A percentile compares a stretch with the other conserved stretches of the same genome.
phyloP scores from a whole-genome alignment of 1,139 yeast species.

The Waltiozyma solani region DNA sequence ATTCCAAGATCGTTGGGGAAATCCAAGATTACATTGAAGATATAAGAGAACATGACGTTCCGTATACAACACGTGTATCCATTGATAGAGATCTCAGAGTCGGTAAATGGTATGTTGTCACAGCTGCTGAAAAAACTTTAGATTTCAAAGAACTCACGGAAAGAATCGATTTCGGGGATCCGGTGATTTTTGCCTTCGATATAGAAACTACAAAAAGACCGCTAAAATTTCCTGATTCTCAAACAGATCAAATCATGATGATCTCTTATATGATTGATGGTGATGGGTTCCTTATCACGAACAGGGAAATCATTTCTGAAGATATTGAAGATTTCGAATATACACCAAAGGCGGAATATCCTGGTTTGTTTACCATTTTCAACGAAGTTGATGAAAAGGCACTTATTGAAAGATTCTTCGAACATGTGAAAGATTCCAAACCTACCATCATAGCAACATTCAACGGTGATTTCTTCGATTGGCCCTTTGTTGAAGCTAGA shows the following conservation, averaged over 20 bases:
- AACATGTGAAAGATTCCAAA: conserved; percentile 75
- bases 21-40: conserved; percentile 66
- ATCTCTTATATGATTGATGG: conserved; percentile 99
- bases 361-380: conserved; percentile 82
- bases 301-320: conserved; percentile 86
- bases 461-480: conserved; percentile 97
- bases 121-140: conserved; percentile 21
- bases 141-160: conserved; percentile 55
- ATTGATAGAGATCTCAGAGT: conserved; percentile 81
- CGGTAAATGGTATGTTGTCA: conserved; percentile 92
- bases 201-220: conserved; percentile 98
- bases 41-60: conserved; percentile 90
- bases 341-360: conserved; percentile 94
- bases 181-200: conserved; percentile 93
- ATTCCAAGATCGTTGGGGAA: conserved; percentile 8
- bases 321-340: conserved; percentile 97
- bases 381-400: conserved; percentile 83
- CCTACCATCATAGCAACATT: conserved; percentile 97
- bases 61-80: conserved; percentile 91
- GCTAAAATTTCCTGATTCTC: conserved; percentile 87
- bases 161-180: conserved; percentile 91
- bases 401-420: conserved; percentile 67
- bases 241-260: conserved; percentile 97
- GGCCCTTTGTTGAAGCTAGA: conserved; percentile 96
- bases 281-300: conserved; percentile 88